Evolutionary conservation across 2,329 filamentous ascomycete species (phyloP).

Genomic region (Aureobasidium sp.): DNA sequence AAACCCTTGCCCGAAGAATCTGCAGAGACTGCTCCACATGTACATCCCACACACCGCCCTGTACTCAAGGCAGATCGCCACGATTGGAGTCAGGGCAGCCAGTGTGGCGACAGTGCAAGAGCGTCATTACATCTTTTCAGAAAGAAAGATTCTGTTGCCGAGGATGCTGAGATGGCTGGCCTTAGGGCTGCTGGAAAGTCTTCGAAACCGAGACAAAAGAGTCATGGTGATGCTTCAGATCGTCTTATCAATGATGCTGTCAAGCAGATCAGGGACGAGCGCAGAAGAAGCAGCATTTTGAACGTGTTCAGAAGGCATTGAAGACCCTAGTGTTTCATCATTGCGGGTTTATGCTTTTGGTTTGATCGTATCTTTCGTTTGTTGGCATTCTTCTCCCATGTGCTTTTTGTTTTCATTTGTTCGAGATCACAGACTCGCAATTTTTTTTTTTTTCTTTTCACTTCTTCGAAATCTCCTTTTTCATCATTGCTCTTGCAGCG

Average conservation of each 20-base stretch:
- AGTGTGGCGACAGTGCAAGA: constrained; percentile 15
- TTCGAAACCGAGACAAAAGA: constrained; percentile 6
- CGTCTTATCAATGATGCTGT: constrained; percentile 12
- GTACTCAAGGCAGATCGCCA: constrained; percentile 10
- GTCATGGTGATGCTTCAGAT: constrained; percentile 11
- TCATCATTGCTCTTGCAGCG: no score
- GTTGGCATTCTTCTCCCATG: neutral
- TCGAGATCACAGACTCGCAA: constrained; percentile 7
- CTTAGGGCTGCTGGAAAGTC: neutral
- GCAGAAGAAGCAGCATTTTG: constrained; percentile 1
- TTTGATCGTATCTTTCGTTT: neutral
- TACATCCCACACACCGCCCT: neutral
- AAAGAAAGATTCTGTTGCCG: neutral
- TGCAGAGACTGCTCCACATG: neutral
- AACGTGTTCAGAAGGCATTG: constrained; percentile 11
- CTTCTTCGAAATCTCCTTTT: neutral
- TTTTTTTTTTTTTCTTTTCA: neutral
- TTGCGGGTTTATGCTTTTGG: neutral
- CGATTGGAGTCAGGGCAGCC: constrained; percentile 18
- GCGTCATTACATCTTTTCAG: constrained; percentile 1
- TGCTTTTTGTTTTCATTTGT: neutral
- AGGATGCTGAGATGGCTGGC: neutral
- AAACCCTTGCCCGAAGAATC: neutral
- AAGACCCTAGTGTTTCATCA: neutral
- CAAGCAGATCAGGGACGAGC: constrained; percentile 6